A percentile compares a stretch with the other conserved stretches of the same genome.
phyloP scores from a whole-genome alignment of 1,284 basidiomycete species.

The Exobasidium cylindrosporum region DNA sequence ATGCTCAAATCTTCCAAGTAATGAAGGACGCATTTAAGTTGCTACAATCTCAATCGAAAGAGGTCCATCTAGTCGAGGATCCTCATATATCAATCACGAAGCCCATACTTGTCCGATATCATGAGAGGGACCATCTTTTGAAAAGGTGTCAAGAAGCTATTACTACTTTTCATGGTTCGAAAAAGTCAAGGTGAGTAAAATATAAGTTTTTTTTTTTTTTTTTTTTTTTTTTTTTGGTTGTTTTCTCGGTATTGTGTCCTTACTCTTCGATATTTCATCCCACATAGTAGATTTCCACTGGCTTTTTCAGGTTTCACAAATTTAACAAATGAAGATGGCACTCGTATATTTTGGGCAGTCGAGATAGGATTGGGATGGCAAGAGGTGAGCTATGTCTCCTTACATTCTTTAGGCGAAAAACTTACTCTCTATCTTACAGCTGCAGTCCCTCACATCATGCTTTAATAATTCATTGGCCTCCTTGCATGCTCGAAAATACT shows the following conservation, averaged over 20 bases:
- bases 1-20: neutral
- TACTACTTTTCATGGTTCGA: neutral
- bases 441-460: neutral
- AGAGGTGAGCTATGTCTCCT: too few species aligned
- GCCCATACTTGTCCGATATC: neutral
- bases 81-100: constrained; percentile 5
- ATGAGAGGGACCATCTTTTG: neutral
- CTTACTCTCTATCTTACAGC: neutral
- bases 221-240: too few species aligned
- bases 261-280: too few species aligned
- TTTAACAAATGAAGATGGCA: neutral
- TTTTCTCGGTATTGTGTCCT: too few species aligned
- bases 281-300: neutral
- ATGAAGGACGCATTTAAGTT: neutral
- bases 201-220: too few species aligned
- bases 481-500: constrained; percentile 6
- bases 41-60: neutral
- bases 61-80: neutral
- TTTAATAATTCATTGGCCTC: neutral
- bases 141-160: neutral
- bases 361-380: constrained; percentile 9
- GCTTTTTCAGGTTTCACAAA: constrained; percentile 5
- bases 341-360: constrained; percentile 2
- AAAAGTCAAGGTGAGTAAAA: too few species aligned
- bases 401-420: too few species aligned